These are phyloP conservation scores for Penicillium parvum DNA, from an alignment of 495 filamentous ascomycete genomes.

Conservation along the genomic window DNA sequence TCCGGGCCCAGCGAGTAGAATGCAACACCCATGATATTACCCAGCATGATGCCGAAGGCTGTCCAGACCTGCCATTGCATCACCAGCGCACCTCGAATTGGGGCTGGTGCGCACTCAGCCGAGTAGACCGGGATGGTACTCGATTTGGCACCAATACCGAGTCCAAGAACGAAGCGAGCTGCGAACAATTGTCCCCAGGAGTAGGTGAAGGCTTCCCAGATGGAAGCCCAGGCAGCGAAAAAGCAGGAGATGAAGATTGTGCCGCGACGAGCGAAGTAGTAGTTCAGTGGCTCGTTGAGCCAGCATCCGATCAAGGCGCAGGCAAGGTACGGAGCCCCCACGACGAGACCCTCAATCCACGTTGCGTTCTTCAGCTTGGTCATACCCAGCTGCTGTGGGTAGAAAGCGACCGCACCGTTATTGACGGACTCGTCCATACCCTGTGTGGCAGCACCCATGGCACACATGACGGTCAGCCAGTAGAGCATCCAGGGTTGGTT, in stretches of 20 bases:
- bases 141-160: too few relatives aligned
- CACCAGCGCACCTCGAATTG: too few relatives aligned
- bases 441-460: conserved; percentile 52
- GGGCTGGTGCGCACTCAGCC: too few relatives aligned
- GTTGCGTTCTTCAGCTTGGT: conserved; percentile 15
- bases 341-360: conserved; percentile 42
- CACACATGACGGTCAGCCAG: conserved; percentile 33
- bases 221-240: conserved; percentile 43
- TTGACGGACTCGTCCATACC: conserved; percentile 75
- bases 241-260: conserved; percentile 53
- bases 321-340: conserved; percentile 42
- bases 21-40: conserved; percentile 51
- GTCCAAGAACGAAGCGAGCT: too few relatives aligned
- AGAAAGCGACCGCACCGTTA: conserved; percentile 72
- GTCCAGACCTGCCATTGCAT: too few relatives aligned
- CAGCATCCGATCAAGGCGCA: conserved; percentile 46
- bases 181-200: conserved; percentile 51
- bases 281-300: conserved; percentile 54
- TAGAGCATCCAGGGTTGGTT: conserved; percentile 40
- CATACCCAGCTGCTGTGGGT: conserved; percentile 40
- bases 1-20: conserved; percentile 44
- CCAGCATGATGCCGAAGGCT: too few relatives aligned
- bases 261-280: conserved; percentile 51
- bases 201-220: conserved; percentile 47
- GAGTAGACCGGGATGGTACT: too few relatives aligned